phyloP scores from a whole-genome alignment of 352 stramenopile species.

The Phytophthora nicotianae region DNA sequence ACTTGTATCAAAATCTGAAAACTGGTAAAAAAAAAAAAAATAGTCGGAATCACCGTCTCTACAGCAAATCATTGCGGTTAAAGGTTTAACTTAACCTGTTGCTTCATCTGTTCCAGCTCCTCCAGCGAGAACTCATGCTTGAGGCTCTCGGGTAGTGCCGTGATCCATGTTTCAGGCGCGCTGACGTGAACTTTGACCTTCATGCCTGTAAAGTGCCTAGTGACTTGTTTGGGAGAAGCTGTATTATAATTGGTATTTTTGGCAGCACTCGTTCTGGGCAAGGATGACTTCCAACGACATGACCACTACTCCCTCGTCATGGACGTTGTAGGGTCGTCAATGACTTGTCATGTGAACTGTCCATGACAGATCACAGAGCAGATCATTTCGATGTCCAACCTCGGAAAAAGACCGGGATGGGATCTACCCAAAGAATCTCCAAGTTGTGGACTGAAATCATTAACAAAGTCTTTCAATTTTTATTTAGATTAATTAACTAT shows the following conservation, averaged over 20 bases:
- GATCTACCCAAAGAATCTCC: background rate
- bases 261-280: too few species aligned
- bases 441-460: background rate
- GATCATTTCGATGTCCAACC: background rate
- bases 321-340: too few species aligned
- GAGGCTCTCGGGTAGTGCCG: conserved; percentile 54
- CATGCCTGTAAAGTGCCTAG: conserved; percentile 25
- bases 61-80: background rate
- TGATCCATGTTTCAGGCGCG: conserved; percentile 51
- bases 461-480: too few species aligned
- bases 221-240: background rate
- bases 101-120: conserved; percentile 69
- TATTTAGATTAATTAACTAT: too few species aligned
- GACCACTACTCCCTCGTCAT: background rate
- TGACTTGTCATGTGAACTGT: too few species aligned
- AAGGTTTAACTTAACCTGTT: conserved; percentile 58
- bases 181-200: conserved; percentile 49
- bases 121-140: conserved; percentile 68
- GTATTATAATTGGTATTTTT: background rate
- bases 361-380: background rate
- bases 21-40: too few species aligned
- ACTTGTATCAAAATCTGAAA: conserved; percentile 72
- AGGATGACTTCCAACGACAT: background rate
- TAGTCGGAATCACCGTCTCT: background rate
- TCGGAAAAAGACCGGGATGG: background rate